Base-by-base conservation (phyloP, 164 flowering plant genomes). In the Protea cynaroides region DNA sequence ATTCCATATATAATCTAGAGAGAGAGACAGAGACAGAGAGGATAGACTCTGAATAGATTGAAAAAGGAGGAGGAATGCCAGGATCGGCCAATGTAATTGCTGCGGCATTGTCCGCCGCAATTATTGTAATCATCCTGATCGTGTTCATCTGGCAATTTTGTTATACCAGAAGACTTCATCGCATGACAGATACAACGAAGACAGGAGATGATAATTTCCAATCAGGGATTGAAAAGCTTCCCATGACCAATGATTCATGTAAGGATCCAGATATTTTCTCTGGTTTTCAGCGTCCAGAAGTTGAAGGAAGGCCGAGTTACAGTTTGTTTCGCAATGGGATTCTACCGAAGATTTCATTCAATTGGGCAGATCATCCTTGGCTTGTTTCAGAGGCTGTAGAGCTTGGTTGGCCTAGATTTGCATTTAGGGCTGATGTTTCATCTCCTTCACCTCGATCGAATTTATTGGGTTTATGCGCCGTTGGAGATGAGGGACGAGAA, bases 341-440 rank as follows among this genome's bases (percentile, higher is more conserved):
- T 19, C 59, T 82, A 8, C 57, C 74, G 24, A 84, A 71, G 21
- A 77, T 82, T 3, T 25, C 77, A 52, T 94, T 94, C 72, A 77
- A 59, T 50, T 94, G 99, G 99, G 71, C 87, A 10, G 94, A 94
- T 67, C 77, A 86, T 58, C 99, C 97, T 0, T 72, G 81, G 3
- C 83, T 89, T 2, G 69, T 85, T 25, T 76, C 82, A 0, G 99
- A 89, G 56, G 97, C 96, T 1, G 93, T 89, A 18, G 97, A 94
- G 62, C 76, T 84, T 37, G 99, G 99, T 18, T 94, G 97, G 99
- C 65, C 93, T 7, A 63, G 86, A 25, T 91, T 94, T 68, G 92
- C 84, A n/a, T 94, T 94, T 67, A 64, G 77, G 8, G 70, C 52
- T 51, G 67, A 59, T 65, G 58, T 14, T 58, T 65, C 83, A 15